Evolutionary conservation across 2,329 filamentous ascomycete species (phyloP).

Genomic region (Epichloe sibirici): DNA sequence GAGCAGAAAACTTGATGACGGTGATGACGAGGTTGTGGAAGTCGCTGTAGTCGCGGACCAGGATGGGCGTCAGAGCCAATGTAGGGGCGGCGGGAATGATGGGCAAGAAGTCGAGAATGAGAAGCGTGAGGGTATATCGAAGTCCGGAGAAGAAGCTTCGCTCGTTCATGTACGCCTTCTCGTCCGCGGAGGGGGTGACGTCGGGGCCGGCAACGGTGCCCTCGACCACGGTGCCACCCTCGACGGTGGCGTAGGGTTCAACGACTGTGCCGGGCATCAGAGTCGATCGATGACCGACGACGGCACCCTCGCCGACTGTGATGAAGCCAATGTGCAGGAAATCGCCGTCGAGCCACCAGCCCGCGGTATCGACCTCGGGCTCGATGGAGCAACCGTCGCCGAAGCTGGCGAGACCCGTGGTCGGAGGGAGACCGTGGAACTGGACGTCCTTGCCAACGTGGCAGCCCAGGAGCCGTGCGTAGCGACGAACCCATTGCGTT

Average conservation of each 20-base stretch:
- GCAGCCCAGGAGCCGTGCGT: conserved; percentile 11
- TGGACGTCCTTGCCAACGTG: conserved; percentile 10
- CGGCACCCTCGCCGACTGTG: conserved; percentile 9
- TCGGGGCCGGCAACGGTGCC: conserved; percentile 6
- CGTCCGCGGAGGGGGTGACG: not conserved
- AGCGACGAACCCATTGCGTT: conserved; percentile 9
- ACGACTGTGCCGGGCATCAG: conserved; percentile 10
- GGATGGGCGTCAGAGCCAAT: conserved; percentile 4
- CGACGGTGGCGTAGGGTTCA: conserved; percentile 9
- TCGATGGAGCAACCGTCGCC: conserved; percentile 10
- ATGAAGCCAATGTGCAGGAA: conserved; percentile 10
- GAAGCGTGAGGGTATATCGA: conserved; percentile 6
- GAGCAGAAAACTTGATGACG: conserved; percentile 4
- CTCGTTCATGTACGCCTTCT: not conserved
- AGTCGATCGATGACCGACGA: conserved; percentile 10
- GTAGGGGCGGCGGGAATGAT: conserved; percentile 6
- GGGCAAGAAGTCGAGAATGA: conserved; percentile 8
- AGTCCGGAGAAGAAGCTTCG: conserved; percentile 3
- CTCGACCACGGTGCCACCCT: conserved; percentile 8
- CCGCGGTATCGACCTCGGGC: conserved; percentile 11
- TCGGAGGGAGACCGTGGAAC: conserved; percentile 9
- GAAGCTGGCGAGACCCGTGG: conserved; percentile 11
- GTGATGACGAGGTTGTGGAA: conserved; percentile 4
- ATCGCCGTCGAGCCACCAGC: conserved; percentile 14
- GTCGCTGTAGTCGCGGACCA: conserved; percentile 8